Conservation (phyloP, 129 eudicot genomes). For the Kitagawia praeruptora region DNA sequence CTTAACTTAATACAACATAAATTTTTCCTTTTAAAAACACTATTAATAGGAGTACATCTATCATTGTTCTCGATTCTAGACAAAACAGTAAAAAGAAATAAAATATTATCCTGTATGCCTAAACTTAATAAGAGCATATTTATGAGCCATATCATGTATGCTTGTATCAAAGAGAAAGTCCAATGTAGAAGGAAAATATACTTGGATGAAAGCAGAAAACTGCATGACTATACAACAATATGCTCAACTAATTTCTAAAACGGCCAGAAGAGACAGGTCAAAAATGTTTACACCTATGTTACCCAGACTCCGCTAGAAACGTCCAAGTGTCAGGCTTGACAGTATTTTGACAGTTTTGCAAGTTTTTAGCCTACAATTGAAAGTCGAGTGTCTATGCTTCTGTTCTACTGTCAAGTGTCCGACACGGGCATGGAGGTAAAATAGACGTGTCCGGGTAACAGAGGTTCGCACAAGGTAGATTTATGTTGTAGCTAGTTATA, state of each 20-base stretch:
- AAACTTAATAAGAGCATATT: neutral
- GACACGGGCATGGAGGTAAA: neutral
- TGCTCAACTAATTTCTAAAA: neutral
- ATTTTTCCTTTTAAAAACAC: too few species aligned
- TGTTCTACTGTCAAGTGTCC: neutral
- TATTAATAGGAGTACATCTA: too few species aligned
- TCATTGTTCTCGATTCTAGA: too few species aligned
- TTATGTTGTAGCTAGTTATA: neutral
- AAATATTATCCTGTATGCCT: too few species aligned
- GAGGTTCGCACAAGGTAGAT: neutral
- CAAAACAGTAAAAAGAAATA: too few species aligned
- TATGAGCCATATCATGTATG: neutral
- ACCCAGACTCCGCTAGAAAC: neutral
- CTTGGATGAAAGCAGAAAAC: neutral
- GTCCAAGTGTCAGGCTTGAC: neutral
- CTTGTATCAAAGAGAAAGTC: neutral
- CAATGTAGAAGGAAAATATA: neutral
- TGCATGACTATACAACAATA: neutral
- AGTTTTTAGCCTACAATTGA: neutral
- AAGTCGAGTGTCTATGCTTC: neutral
- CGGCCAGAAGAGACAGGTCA: neutral
- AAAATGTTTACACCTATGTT: neutral
- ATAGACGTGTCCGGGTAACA: neutral
- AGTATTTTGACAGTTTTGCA: neutral
- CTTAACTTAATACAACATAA: too few species aligned